A percentile compares a stretch with the other conserved stretches of the same genome.
Evolutionary conservation across 495 filamentous ascomycete species (phyloP).

Genomic region (Trichoderma gamsii): DNA sequence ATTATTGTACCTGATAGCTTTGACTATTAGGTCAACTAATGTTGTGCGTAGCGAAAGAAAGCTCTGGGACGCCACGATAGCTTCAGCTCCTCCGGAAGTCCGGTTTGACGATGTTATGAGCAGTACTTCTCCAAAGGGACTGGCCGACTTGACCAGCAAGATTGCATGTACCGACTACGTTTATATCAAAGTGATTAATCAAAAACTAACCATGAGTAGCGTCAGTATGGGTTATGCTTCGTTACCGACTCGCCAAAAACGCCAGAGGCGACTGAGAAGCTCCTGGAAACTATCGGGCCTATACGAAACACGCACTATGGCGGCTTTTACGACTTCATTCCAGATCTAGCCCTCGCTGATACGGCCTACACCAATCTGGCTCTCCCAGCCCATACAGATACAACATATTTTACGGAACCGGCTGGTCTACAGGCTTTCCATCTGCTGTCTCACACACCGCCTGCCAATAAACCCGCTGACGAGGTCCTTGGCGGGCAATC

Average conservation of each 20-base stretch:
- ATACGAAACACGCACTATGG: slow-evolving; percentile 88
- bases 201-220: slow-evolving; percentile 27
- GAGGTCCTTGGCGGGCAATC: slow-evolving; percentile 56
- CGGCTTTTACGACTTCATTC: slow-evolving; percentile 91
- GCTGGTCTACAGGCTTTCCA: slow-evolving; percentile 88
- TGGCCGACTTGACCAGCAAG: slow-evolving; percentile 36
- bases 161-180: slow-evolving; percentile 22
- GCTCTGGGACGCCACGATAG: slow-evolving; percentile 18
- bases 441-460: slow-evolving; percentile 63
- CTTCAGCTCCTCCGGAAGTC: slow-evolving; percentile 43
- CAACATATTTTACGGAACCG: slow-evolving; percentile 87
- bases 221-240: slow-evolving; percentile 61
- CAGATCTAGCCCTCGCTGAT: slow-evolving; percentile 80
- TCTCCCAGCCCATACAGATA: slow-evolving; percentile 81
- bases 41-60: not conserved
- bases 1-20: not conserved
- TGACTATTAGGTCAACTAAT: slow-evolving; percentile 31
- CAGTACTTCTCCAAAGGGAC: slow-evolving; percentile 19
- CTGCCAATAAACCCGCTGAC: not conserved
- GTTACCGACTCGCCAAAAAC: slow-evolving; percentile 58
- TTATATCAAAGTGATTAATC: not conserved
- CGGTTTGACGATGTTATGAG: slow-evolving; percentile 56
- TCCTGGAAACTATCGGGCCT: slow-evolving; percentile 74
- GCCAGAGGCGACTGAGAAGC: slow-evolving; percentile 59
- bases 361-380: slow-evolving; percentile 84